Conservation (phyloP, 2,329 filamentous ascomycete genomes). For the Colletotrichum destructivum region DNA sequence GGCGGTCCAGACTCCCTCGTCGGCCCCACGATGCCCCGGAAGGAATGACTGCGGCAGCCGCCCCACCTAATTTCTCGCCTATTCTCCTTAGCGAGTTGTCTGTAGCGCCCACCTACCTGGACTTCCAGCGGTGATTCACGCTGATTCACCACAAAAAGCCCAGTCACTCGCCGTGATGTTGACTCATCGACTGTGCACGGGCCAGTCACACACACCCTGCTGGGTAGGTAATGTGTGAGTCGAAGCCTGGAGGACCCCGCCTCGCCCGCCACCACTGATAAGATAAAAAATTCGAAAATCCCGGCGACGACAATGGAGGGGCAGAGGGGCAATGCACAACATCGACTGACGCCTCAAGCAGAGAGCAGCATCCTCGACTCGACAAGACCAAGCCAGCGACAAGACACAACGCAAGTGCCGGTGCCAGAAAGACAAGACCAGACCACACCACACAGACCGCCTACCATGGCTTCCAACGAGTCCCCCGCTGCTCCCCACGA, state of each 20-base stretch:
- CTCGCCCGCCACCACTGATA: slow-evolving; percentile 35
- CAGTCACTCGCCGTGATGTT: slow-evolving; percentile 25
- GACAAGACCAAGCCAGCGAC: not conserved
- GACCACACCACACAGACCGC: not conserved
- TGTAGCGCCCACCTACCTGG: slow-evolving; percentile 2
- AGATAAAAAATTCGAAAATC: slow-evolving; percentile 41
- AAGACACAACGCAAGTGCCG: not conserved
- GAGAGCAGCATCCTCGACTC: slow-evolving; percentile 8
- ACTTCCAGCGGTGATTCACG: slow-evolving; percentile 22
- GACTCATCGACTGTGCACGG: slow-evolving; percentile 35
- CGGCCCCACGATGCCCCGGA: not conserved
- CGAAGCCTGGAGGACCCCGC: slow-evolving; percentile 16
- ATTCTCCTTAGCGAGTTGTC: slow-evolving; percentile 5
- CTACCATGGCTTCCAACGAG: slow-evolving; percentile 37
- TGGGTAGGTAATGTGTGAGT: not conserved
- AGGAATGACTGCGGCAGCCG: not conserved
- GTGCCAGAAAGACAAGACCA: not conserved
- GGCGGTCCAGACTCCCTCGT: slow-evolving; percentile 4
- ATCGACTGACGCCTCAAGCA: slow-evolving; percentile 5
- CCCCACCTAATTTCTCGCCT: slow-evolving; percentile 3
- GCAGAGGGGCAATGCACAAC: slow-evolving; percentile 23
- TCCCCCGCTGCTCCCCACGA: slow-evolving; percentile 61
- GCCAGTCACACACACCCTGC: not conserved
- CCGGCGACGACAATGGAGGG: slow-evolving; percentile 27
- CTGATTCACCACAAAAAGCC: slow-evolving; percentile 9